Evolutionary conservation across 2,329 filamentous ascomycete species (phyloP).

Genomic region (Colletotrichum higginsianum): DNA sequence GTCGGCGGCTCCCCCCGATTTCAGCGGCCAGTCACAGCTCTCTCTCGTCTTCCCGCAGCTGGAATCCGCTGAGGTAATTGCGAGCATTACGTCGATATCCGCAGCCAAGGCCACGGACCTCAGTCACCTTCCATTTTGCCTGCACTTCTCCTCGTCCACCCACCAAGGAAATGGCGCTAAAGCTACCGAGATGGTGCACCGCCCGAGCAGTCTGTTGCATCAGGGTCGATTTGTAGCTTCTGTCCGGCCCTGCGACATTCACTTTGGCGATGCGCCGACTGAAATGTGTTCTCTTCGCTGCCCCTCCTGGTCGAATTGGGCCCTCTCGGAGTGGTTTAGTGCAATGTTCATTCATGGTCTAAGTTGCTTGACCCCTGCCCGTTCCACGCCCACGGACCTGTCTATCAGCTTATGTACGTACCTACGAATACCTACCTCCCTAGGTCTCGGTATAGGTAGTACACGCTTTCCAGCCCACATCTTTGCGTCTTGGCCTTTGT

Average conservation of each 20-base stretch:
- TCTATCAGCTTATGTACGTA: too few species aligned
- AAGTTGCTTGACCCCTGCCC: constrained; percentile 13
- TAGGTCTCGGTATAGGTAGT: too few species aligned
- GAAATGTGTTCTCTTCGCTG: background rate
- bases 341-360: background rate
- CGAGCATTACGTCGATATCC: constrained; percentile 42
- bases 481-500: background rate
- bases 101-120: constrained; percentile 34
- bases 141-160: background rate
- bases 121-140: background rate
- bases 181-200: background rate
- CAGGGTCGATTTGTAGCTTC: too few species aligned
- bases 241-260: too few species aligned
- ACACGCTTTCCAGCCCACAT: background rate
- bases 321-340: background rate
- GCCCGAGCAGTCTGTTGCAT: background rate
- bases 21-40: constrained; percentile 26
- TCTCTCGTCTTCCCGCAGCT: constrained; percentile 26
- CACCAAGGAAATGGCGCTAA: background rate
- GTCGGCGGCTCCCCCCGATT: constrained; percentile 26
- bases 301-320: background rate
- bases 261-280: too few species aligned
- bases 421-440: too few species aligned
- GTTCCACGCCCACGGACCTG: background rate
- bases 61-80: constrained; percentile 25